A percentile compares a stretch with the other conserved stretches of the same genome.
Evolutionary conservation across 768 basidiomycete species (phyloP).

Genomic region (Collybiopsis luxurians): DNA sequence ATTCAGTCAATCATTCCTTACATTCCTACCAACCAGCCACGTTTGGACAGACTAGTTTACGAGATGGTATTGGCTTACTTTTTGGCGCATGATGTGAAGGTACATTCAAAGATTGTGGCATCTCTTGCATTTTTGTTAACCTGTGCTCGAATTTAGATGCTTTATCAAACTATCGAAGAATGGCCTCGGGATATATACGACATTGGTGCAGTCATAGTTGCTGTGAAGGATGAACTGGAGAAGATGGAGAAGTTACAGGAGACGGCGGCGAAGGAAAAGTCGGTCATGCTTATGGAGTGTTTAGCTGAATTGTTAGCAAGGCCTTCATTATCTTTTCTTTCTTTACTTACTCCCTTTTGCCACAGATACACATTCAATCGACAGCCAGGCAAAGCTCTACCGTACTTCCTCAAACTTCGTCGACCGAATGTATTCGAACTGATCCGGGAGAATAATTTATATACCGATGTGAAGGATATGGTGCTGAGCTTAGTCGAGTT

Average conservation of each 20-base stretch:
- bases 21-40: slow-evolving; percentile 81
- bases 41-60: slow-evolving; percentile 81
- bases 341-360: not conserved
- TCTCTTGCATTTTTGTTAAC: not conserved
- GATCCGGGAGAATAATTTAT: slow-evolving; percentile 90
- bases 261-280: slow-evolving; percentile 19
- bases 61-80: slow-evolving; percentile 94
- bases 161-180: slow-evolving; percentile 74
- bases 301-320: slow-evolving; percentile 80
- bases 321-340: not conserved
- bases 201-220: slow-evolving; percentile 81
- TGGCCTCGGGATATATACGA: slow-evolving; percentile 96
- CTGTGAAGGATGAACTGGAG: slow-evolving; percentile 81
- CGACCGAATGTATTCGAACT: slow-evolving; percentile 91
- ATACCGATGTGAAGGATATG: slow-evolving; percentile 93
- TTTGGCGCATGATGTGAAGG: slow-evolving; percentile 72
- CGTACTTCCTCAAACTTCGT: slow-evolving; percentile 84
- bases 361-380: slow-evolving; percentile 81
- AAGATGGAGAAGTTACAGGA: slow-evolving; percentile 30
- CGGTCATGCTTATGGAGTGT: slow-evolving; percentile 85
- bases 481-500: slow-evolving; percentile 85
- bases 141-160: slow-evolving; percentile 41
- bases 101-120: slow-evolving; percentile 21
- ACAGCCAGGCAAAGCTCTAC: slow-evolving; percentile 92
- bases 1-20: slow-evolving; percentile 81